phyloP scores from a whole-genome alignment of 1,284 basidiomycete genomes.

The Anthracocystis walkeri region DNA sequence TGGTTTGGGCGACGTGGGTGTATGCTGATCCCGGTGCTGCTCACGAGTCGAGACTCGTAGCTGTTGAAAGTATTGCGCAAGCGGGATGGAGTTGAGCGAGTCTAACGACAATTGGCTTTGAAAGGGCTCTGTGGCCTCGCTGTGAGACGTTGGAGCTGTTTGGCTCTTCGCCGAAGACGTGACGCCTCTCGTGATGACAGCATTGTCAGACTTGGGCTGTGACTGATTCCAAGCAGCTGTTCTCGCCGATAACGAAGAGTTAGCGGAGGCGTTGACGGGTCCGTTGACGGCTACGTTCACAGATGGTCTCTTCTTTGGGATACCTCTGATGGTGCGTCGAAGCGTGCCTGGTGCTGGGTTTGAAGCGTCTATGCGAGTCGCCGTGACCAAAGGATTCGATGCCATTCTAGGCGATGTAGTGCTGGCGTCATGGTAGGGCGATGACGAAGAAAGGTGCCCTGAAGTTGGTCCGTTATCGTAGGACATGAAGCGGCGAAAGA shows the following conservation, averaged over 20 bases:
- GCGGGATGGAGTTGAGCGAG: conserved; percentile 7
- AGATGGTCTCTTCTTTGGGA: conserved; percentile 13
- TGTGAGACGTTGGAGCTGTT: background rate
- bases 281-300: too few species aligned
- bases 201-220: background rate
- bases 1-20: background rate
- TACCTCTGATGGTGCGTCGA: conserved; percentile 17
- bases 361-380: background rate
- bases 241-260: background rate
- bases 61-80: conserved; percentile 25
- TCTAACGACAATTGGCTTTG: background rate
- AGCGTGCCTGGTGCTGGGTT: background rate
- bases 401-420: background rate
- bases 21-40: background rate
- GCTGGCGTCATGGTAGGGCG: background rate
- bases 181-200: background rate
- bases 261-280: background rate
- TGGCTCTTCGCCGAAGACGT: background rate
- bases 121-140: background rate
- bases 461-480: conserved; percentile 10
- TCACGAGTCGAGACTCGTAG: conserved; percentile 19
- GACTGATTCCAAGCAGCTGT: background rate
- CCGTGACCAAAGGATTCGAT: background rate
- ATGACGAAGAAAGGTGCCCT: background rate
- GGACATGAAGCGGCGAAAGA: conserved; percentile 39